Evolutionary conservation across 108 stramenopile species (phyloP).

Genomic region (Nitzschia sp.): DNA sequence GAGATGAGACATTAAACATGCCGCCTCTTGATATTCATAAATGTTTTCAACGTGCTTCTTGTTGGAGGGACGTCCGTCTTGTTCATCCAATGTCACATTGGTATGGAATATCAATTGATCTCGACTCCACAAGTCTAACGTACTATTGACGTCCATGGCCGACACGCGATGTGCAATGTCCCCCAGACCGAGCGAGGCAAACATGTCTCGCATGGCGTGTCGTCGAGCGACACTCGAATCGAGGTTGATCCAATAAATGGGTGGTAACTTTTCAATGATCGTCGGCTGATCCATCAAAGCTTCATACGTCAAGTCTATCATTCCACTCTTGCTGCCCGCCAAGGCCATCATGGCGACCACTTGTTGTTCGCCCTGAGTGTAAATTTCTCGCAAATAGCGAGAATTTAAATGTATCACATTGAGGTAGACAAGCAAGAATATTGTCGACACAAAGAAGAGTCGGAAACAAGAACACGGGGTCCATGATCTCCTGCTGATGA

Average conservation of each 20-base stretch:
- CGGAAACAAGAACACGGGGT: constrained; percentile 3
- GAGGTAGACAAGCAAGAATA: neutral
- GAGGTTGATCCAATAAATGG: constrained; percentile 16
- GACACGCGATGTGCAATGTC: constrained; percentile 16
- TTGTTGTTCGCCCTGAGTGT: neutral
- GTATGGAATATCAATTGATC: constrained; percentile 3
- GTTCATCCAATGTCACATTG: constrained; percentile 8
- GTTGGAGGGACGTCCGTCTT: constrained; percentile 16
- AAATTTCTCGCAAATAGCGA: neutral
- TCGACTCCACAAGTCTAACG: neutral
- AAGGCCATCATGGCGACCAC: neutral
- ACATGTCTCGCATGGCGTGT: constrained; percentile 14
- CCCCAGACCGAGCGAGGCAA: neutral
- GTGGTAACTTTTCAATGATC: constrained; percentile 4
- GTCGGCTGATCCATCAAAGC: neutral
- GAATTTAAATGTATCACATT: constrained; percentile 12
- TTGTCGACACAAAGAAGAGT: neutral
- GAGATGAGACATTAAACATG: constrained; percentile 15
- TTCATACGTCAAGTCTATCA: neutral
- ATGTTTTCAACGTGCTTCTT: constrained; percentile 14
- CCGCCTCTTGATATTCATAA: constrained; percentile 14
- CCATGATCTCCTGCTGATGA: too few species aligned
- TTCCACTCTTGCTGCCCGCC: too few species aligned
- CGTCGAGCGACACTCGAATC: neutral
- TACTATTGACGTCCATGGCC: constrained; percentile 8